Evolutionary conservation across 2,329 filamentous ascomycete species (phyloP).

Genomic region (Botrytis sinoallii): DNA sequence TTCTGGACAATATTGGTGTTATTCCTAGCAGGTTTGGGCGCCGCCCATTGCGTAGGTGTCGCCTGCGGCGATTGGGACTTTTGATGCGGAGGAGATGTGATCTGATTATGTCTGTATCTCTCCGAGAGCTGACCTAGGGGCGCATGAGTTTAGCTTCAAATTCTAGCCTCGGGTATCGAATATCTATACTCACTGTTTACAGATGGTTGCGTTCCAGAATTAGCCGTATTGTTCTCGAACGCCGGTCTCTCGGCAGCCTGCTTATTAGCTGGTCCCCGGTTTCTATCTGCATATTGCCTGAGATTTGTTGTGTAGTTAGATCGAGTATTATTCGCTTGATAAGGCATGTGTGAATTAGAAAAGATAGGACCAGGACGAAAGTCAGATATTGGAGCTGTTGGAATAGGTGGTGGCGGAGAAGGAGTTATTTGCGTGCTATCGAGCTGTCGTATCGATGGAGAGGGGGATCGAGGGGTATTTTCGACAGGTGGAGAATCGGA

Average conservation of each 20-base stretch:
- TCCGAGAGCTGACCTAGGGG: conserved; percentile 11
- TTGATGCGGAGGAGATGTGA: not conserved
- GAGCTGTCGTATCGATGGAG: conserved; percentile 12
- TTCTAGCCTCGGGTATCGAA: not conserved
- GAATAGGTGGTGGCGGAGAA: conserved; percentile 20
- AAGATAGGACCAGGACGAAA: conserved; percentile 14
- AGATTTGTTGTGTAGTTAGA: conserved; percentile 15
- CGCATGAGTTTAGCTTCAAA: not conserved
- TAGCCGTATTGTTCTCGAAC: conserved; percentile 7
- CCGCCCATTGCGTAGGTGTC: conserved; percentile 17
- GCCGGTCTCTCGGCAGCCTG: not conserved
- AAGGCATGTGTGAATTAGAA: conserved; percentile 19
- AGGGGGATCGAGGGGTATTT: conserved; percentile 9
- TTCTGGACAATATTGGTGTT: conserved; percentile 18
- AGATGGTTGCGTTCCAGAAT: not conserved
- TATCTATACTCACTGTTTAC: conserved; percentile 8
- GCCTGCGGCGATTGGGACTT: conserved; percentile 17
- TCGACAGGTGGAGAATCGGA: conserved; percentile 9
- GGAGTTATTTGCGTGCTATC: conserved; percentile 18
- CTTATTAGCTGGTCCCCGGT: conserved; percentile 7
- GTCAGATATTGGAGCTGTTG: conserved; percentile 18
- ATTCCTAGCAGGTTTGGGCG: conserved; percentile 16
- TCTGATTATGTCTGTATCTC: conserved; percentile 17
- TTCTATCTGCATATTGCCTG: conserved; percentile 19
- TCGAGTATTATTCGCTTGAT: conserved; percentile 13